Conservation (phyloP, 2,329 filamentous ascomycete species). For the Clonostachys byssicola region DNA sequence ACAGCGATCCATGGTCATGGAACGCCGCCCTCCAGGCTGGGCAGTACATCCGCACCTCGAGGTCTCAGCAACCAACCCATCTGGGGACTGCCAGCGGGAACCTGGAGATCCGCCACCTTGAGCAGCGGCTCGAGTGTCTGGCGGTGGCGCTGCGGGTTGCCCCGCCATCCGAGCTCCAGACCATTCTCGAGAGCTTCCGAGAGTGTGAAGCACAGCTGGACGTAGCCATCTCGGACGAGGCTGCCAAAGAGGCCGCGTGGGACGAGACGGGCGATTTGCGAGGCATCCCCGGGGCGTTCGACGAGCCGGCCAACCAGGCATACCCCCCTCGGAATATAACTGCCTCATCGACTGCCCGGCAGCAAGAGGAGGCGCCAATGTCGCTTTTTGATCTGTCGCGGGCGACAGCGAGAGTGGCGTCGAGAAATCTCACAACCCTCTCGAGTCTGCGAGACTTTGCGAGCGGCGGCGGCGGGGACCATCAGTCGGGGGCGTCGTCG, state of each 20-base stretch:
- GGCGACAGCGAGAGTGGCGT: slow-evolving; percentile 55
- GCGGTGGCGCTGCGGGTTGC: slow-evolving; percentile 72
- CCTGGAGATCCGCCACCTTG: slow-evolving; percentile 64
- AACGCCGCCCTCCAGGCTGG: slow-evolving; percentile 75
- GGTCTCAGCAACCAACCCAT: slow-evolving; percentile 52
- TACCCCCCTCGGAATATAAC: slow-evolving; percentile 23
- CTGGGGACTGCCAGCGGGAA: slow-evolving; percentile 56
- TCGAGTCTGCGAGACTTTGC: slow-evolving; percentile 39
- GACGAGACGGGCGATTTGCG: slow-evolving; percentile 60
- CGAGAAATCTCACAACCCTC: slow-evolving; percentile 52
- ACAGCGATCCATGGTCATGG: slow-evolving; percentile 68
- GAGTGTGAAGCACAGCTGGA: slow-evolving; percentile 76
- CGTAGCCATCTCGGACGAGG: slow-evolving; percentile 60
- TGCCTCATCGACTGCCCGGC: slow-evolving; percentile 23
- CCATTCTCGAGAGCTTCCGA: slow-evolving; percentile 71
- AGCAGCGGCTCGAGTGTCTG: slow-evolving; percentile 78
- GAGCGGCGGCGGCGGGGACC: slow-evolving; percentile 2
- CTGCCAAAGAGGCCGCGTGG: slow-evolving; percentile 65
- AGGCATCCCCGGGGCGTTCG: slow-evolving; percentile 53
- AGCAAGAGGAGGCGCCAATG: slow-evolving; percentile 55
- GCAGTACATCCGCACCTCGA: slow-evolving; percentile 58
- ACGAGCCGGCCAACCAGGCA: slow-evolving; percentile 13
- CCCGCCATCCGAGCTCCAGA: slow-evolving; percentile 64
- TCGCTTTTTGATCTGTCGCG: slow-evolving; percentile 61
- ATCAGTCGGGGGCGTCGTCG: no score